Conservation (phyloP, 495 filamentous ascomycete genomes). For the Neurospora sp. region DNA sequence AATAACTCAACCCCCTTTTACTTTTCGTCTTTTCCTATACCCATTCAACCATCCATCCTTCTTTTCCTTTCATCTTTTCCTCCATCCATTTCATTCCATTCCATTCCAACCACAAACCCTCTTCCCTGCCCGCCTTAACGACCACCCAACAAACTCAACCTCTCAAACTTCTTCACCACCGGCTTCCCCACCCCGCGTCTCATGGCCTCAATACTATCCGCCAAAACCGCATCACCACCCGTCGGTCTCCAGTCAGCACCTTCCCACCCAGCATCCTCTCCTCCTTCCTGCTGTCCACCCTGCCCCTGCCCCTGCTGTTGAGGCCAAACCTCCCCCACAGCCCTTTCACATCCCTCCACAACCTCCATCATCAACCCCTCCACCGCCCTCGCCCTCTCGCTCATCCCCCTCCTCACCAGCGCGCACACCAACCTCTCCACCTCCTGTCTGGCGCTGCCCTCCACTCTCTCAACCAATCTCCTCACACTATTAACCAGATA, state of each 20-base stretch:
- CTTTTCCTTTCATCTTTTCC: no score
- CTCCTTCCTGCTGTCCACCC: neutral
- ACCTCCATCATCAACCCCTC: constrained; percentile 65
- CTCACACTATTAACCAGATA: constrained; percentile 82
- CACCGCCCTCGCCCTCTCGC: constrained; percentile 71
- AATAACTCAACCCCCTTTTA: neutral
- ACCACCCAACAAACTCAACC: constrained; percentile 36
- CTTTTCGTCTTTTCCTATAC: neutral
- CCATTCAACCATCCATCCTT: neutral
- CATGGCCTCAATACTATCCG: constrained; percentile 37
- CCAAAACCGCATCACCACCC: constrained; percentile 42
- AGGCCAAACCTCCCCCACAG: constrained; percentile 59
- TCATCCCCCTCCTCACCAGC: constrained; percentile 69
- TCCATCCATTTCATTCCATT: no score
- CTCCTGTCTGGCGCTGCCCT: constrained; percentile 52
- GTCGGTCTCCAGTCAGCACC: constrained; percentile 21
- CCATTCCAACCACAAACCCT: neutral
- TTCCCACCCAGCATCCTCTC: constrained; percentile 16
- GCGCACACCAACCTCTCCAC: constrained; percentile 62
- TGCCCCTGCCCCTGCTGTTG: no score
- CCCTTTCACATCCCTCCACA: constrained; percentile 51
- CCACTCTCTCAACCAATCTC: constrained; percentile 78
- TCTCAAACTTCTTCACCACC: constrained; percentile 36
- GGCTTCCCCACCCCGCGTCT: constrained; percentile 37
- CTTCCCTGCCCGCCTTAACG: neutral